A percentile compares a stretch with the other conserved stretches of the same genome.
Conservation (phyloP, 2,329 filamentous ascomycete genomes). For the Colletotrichum euphorbiae region DNA sequence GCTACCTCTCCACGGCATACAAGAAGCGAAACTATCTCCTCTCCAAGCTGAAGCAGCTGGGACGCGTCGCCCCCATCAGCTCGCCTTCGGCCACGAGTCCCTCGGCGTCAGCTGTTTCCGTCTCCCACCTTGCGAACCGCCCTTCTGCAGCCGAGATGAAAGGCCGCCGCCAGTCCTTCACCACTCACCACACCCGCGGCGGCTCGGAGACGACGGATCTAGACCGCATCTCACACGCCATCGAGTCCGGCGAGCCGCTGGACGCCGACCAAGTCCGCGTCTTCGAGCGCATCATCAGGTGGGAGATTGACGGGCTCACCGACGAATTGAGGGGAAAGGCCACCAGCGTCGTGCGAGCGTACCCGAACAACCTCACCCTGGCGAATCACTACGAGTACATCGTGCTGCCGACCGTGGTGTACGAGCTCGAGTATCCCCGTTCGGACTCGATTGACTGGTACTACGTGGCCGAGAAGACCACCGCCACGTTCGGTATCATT, state of each 20-base stretch:
- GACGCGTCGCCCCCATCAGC: constrained; percentile 60
- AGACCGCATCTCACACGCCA: constrained; percentile 69
- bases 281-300: constrained; percentile 74
- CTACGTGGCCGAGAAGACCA: constrained; percentile 79
- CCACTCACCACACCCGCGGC: constrained; percentile 44
- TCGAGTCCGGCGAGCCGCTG: constrained; percentile 70
- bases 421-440: constrained; percentile 82
- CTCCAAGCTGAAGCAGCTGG: constrained; percentile 66
- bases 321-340: constrained; percentile 75
- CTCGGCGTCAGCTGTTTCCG: constrained; percentile 55
- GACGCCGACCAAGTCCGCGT: constrained; percentile 70
- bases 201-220: constrained; percentile 63
- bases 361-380: constrained; percentile 77
- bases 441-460: constrained; percentile 76
- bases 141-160: constrained; percentile 51
- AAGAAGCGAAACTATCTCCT: constrained; percentile 60
- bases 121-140: constrained; percentile 56
- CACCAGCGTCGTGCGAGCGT: constrained; percentile 61
- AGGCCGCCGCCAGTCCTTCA: constrained; percentile 56
- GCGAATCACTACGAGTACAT: constrained; percentile 78
- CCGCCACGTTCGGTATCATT: constrained; percentile 77
- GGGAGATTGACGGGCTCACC: constrained; percentile 72
- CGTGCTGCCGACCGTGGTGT: constrained; percentile 80
- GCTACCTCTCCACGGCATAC: constrained; percentile 73
- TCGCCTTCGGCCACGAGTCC: constrained; percentile 57